A percentile compares a stretch with the other conserved stretches of the same genome.
phyloP scores from a whole-genome alignment of 2,329 filamentous ascomycete species.

The Aurifilum marmelostoma region DNA sequence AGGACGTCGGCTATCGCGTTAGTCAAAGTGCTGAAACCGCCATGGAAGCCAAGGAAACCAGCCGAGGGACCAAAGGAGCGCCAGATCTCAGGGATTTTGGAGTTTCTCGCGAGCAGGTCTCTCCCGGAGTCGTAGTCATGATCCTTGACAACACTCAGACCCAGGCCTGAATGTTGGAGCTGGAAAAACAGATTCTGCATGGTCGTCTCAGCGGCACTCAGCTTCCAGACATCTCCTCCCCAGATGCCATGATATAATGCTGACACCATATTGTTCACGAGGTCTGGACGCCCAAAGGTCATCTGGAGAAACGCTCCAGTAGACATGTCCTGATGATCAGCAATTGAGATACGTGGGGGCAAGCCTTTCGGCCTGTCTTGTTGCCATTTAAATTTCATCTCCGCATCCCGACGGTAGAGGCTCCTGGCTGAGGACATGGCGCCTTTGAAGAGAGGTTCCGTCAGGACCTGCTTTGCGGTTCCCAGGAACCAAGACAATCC shows the following conservation, averaged over 20 bases:
- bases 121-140: slow-evolving; percentile 19
- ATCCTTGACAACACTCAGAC: slow-evolving; percentile 25
- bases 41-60: slow-evolving; percentile 52
- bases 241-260: slow-evolving; percentile 86
- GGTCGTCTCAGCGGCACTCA: slow-evolving; percentile 72
- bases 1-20: slow-evolving; percentile 57
- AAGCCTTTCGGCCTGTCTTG: slow-evolving; percentile 27
- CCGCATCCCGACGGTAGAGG: slow-evolving; percentile 1
- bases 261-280: slow-evolving; percentile 75
- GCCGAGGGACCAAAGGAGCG: not conserved
- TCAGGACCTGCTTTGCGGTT: slow-evolving; percentile 39
- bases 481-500: slow-evolving; percentile 5
- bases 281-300: slow-evolving; percentile 51
- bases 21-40: slow-evolving; percentile 67
- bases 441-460: slow-evolving; percentile 60
- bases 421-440: slow-evolving; percentile 11
- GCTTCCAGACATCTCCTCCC: slow-evolving; percentile 80
- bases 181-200: slow-evolving; percentile 55
- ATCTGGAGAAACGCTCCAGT: slow-evolving; percentile 68
- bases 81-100: slow-evolving; percentile 35
- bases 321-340: slow-evolving; percentile 64
- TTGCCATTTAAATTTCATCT: not conserved
- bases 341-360: slow-evolving; percentile 24
- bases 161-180: slow-evolving; percentile 26
- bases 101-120: slow-evolving; percentile 28